Conservation (phyloP, 495 filamentous ascomycete genomes). For the Cryomyces minteri region DNA sequence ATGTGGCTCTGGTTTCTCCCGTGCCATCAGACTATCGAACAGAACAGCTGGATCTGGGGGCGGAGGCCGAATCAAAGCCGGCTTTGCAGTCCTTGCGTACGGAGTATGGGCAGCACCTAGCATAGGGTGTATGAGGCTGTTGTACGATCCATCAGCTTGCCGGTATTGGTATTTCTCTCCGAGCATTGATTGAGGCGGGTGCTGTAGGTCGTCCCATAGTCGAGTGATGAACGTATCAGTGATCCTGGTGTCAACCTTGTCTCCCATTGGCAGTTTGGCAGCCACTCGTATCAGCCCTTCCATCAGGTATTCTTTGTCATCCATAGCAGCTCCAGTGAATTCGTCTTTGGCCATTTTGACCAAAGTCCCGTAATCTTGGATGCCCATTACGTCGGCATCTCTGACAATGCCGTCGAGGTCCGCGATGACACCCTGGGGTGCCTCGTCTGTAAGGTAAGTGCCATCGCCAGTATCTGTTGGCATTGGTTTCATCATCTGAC, state of each 20-base stretch:
- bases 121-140: slow-evolving; percentile 43
- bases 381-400: background rate
- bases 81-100: slow-evolving; percentile 57
- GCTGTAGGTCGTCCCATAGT: slow-evolving; percentile 50
- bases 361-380: background rate
- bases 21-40: slow-evolving; percentile 56
- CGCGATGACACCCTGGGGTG: slow-evolving; percentile 16
- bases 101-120: slow-evolving; percentile 43
- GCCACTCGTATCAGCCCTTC: slow-evolving; percentile 26
- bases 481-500: slow-evolving; percentile 8
- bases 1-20: slow-evolving; percentile 43
- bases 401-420: slow-evolving; percentile 1
- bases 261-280: slow-evolving; percentile 30
- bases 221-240: slow-evolving; percentile 41
- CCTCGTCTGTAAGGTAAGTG: slow-evolving; percentile 19
- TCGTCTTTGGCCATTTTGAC: background rate
- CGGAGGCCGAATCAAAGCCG: slow-evolving; percentile 41
- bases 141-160: slow-evolving; percentile 50
- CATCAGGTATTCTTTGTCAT: slow-evolving; percentile 36
- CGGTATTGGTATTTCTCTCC: slow-evolving; percentile 39
- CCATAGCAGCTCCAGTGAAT: background rate
- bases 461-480: slow-evolving; percentile 22
- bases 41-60: slow-evolving; percentile 59
- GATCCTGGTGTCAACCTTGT: slow-evolving; percentile 29
- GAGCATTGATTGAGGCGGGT: slow-evolving; percentile 43